Evolutionary conservation across 176 grass and related monocot genomes (phyloP), one percentile per base, ranked within the genome.

Genomic region (Urochloa ruziziensis): DNA sequence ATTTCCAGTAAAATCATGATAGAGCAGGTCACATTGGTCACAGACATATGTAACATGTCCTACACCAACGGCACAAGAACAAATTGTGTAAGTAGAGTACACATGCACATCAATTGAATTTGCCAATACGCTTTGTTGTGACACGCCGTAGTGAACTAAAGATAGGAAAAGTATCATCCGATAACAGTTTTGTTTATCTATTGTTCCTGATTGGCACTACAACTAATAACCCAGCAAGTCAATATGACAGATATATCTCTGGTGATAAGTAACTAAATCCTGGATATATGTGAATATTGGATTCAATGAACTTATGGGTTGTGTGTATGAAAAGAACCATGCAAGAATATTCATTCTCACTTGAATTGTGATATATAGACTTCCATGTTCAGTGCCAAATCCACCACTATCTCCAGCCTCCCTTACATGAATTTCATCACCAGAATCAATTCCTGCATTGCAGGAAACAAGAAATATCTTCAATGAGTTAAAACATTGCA

Each of bases 371-470:
- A 98, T 95, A 67, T 88, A 84, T 75, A 98, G 28, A 83, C 89
- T 95, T 84, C 96, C 96, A 81, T 89, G 85, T 29, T 82, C 85
- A 30, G 74, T 80, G 49, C 89, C 96, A 82, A 68, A 73, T 47
- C 89, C 75, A 79, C 96, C 96, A 54, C 89, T 89, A 91, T 98
- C 88, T 85, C 96, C 96, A 68, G 87, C 96, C 72, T 81, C 85
- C 18, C 23, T n/a, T 75, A 98, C 93, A 86, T 83, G 74, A 88
- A 98, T 93, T 84, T 84, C 90, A 86, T 98, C 92, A 18, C 84
- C 96, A 73, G 90, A 93, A 87, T 93, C 91, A 44, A 98, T 79
- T 78, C 96, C 96, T 98, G 88, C 67, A 16, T 86, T 80, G 79
- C 87, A 72, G 53, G 74, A 86, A 84, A 67, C 54, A 74, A 80